These are phyloP conservation scores for Tetrahymena elliotti DNA, from an alignment of 73 alveolate species.

Conservation along the genomic window DNA sequence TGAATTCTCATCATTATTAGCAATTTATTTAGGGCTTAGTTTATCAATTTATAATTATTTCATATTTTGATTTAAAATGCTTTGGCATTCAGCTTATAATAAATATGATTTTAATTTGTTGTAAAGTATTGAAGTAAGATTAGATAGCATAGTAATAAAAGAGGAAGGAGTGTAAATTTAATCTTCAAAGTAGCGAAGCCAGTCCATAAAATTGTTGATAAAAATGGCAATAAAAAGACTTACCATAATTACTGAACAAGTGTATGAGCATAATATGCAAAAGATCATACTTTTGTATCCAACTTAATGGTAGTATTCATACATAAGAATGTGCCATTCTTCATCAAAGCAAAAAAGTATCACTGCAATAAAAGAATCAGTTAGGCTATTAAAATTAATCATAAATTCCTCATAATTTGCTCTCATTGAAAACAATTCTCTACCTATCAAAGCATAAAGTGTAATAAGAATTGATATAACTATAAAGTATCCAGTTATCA, in stretches of 20 bases:
- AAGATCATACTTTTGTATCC: not conserved
- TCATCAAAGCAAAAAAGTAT: not conserved
- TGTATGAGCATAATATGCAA: not conserved
- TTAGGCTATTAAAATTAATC: not conserved
- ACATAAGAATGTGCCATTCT: not conserved
- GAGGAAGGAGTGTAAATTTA: not conserved
- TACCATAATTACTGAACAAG: not conserved
- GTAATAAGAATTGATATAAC: not conserved
- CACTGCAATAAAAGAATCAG: not conserved
- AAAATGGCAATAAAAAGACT: not conserved
- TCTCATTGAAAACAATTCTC: not conserved
- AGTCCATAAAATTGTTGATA: not conserved
- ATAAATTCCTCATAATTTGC: not conserved
- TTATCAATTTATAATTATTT: too few species aligned
- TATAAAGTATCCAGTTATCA: not conserved
- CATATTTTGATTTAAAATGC: too few species aligned
- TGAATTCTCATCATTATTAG: too few species aligned
- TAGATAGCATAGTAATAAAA: not conserved
- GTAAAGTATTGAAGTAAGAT: not conserved
- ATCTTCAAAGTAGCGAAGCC: not conserved
- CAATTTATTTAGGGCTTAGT: too few species aligned
- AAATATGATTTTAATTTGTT: not conserved
- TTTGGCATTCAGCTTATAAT: not conserved
- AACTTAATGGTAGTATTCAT: not conserved
- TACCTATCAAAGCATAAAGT: not conserved